phyloP scores from a whole-genome alignment of 2,329 filamentous ascomycete species.

The Aspergillus carbonarius region DNA sequence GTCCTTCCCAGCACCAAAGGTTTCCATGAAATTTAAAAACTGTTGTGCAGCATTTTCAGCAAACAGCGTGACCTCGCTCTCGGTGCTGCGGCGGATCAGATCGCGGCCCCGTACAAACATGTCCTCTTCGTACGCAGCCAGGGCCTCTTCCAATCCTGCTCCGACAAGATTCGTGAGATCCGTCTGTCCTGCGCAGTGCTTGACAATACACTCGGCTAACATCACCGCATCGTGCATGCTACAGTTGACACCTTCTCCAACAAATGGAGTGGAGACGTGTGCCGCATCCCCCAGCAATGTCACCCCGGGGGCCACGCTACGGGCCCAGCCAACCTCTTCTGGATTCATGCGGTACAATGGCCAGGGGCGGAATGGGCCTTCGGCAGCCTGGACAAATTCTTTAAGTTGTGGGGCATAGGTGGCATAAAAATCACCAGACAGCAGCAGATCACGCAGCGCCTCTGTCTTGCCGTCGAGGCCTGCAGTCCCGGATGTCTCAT shows the following conservation, averaged over 20 bases:
- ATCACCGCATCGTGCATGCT: neutral
- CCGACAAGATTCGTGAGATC: neutral
- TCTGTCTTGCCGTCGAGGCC: neutral
- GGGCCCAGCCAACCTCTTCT: neutral
- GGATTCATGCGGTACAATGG: constrained; percentile 24
- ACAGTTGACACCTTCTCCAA: neutral
- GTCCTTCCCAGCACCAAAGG: neutral
- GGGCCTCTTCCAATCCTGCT: neutral
- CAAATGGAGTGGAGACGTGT: neutral
- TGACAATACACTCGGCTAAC: neutral
- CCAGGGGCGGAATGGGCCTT: constrained; percentile 24
- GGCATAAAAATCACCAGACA: neutral
- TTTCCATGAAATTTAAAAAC: neutral
- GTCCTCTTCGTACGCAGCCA: constrained; percentile 1
- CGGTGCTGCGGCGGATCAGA: neutral
- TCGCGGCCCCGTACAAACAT: constrained; percentile 4
- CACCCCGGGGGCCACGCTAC: neutral
- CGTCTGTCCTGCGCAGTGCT: neutral
- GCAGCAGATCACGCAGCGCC: neutral
- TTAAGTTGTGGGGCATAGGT: constrained; percentile 15
- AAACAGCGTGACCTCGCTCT: neutral
- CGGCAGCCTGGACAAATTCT: constrained; percentile 17
- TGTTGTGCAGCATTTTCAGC: neutral
- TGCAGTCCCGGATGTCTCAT: no score
- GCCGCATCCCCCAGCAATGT: neutral